Percentiles rank a stretch among this genome's conserved stretches.
These are phyloP conservation scores for Eragrostis tef DNA, from an alignment of 202 grass and related monocot species.

Conservation along the genomic window DNA sequence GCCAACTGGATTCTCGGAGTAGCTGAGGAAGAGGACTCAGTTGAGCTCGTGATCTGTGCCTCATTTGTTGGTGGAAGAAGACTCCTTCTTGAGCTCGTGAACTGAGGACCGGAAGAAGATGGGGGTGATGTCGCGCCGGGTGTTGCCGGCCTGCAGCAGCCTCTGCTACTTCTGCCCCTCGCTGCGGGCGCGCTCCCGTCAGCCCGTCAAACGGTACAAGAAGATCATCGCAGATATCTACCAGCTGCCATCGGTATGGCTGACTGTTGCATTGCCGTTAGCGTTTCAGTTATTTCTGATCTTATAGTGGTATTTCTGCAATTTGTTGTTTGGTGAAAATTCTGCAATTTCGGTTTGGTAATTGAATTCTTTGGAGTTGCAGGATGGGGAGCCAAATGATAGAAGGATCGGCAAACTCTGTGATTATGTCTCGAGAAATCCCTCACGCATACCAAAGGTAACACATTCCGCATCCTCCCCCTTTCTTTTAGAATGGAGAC, in stretches of 20 bases:
- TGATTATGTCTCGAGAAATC: conserved; percentile 89
- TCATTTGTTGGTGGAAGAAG: background rate
- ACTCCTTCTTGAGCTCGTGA: background rate
- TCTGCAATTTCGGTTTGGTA: background rate
- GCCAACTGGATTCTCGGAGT: background rate
- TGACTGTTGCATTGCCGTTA: background rate
- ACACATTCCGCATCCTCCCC: background rate
- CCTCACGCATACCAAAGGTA: conserved; percentile 86
- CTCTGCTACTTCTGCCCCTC: conserved; percentile 82
- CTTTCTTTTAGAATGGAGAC: background rate
- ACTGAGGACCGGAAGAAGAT: conserved; percentile 31
- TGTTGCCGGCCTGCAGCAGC: conserved; percentile 74
- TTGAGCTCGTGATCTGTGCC: background rate
- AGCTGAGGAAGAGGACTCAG: background rate
- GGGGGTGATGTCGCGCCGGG: conserved; percentile 76
- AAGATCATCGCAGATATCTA: conserved; percentile 77
- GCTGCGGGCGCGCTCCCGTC: conserved; percentile 67
- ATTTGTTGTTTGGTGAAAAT: conserved; percentile 5
- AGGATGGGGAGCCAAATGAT: conserved; percentile 92
- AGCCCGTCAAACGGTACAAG: conserved; percentile 86
- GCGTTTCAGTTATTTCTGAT: conserved; percentile 4
- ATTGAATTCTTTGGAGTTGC: conserved; percentile 1
- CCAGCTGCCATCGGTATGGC: conserved; percentile 58
- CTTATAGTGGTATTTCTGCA: background rate
- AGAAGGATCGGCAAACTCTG: conserved; percentile 89